Evolutionary conservation across 192 early-diverging fungal species (phyloP), one percentile per base, ranked within the genome.

Genomic region (Chytriomyces sp.): DNA sequence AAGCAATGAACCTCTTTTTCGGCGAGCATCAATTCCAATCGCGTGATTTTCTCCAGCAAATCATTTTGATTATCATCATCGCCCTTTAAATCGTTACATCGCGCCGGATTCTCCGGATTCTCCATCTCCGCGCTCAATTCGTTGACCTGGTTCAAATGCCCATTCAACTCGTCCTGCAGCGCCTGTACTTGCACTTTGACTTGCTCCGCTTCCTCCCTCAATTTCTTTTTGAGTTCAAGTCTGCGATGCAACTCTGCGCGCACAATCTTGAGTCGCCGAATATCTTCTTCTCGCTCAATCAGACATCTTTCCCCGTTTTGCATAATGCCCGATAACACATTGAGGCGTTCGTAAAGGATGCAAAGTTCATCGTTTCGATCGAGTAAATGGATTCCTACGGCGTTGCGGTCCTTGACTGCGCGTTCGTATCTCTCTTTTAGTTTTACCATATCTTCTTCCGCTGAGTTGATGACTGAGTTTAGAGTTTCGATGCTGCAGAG

Each of bases 291-390:
- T 18, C 78, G 48, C 10, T 81, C 68, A 13, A 20, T 26, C 13
- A 89, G 79, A 50, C 73, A 77, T 23, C 13, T 7, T 48, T 87
- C 85, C 6, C 88, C 88, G 6, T 83, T 83, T 43, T 50, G 60
- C 65, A 81, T 71, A 8, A 85, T 76, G 13, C 77, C 81, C 35
- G 77, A 67, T 49, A 88, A 77, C 6, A 89, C 53, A 70, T 89
- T 89, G 67, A 86, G 76, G 35, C 82, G 74, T 67, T 89, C 88
- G 62, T 89, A 89, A 3, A 89, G 65, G 48, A 89, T 89, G 76
- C 88, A 88, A 1, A 89, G 80, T 59, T 89, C 88, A 67, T 89
- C 88, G 78, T 89, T 90, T 28, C 86, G 82, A 44, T 90, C 89
- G 5, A 89, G 78, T n/a, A 90, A 68, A 26, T 88, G 81, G 13